These are phyloP conservation scores for Xylaria hypoxylon DNA, from an alignment of 2,329 filamentous ascomycete genomes.

Conservation along the genomic window DNA sequence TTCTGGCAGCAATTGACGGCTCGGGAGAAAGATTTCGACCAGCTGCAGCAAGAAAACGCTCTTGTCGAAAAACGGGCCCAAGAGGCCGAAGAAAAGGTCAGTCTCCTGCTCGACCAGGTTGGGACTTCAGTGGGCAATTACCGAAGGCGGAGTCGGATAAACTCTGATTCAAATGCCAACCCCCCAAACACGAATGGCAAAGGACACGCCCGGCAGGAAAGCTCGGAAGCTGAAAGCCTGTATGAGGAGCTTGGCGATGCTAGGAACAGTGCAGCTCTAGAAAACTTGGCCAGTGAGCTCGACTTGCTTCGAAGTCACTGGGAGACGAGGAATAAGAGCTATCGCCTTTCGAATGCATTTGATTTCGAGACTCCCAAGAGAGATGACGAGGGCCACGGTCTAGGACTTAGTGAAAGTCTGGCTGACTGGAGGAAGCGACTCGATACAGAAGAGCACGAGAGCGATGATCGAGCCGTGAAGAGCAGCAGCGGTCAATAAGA, in stretches of 20 bases:
- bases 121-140: conserved; percentile 95
- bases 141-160: conserved; percentile 77
- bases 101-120: conserved; percentile 91
- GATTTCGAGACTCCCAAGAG: conserved; percentile 76
- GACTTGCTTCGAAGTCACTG: conserved; percentile 91
- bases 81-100: conserved; percentile 94
- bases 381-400: conserved; percentile 58
- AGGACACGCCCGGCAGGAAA: conserved; percentile 61
- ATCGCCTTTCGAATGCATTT: conserved; percentile 88
- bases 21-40: conserved; percentile 77
- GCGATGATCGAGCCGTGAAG: conserved; percentile 37
- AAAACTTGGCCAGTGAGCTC: conserved; percentile 91
- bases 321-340: conserved; percentile 96
- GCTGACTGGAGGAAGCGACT: conserved; percentile 84
- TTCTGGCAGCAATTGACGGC: conserved; percentile 71
- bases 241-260: conserved; percentile 69
- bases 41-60: conserved; percentile 84
- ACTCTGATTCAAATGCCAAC: conserved; percentile 59
- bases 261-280: conserved; percentile 77
- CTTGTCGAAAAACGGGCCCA: conserved; percentile 84
- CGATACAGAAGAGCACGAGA: conserved; percentile 65
- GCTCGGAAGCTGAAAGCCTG: conserved; percentile 71
- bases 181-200: conserved; percentile 51
- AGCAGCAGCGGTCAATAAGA: conserved; percentile 37
- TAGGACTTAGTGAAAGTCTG: conserved; percentile 75